Evolutionary conservation across 768 basidiomycete species (phyloP), one percentile per base, ranked within the genome.

Genomic region (Russula virescens): DNA sequence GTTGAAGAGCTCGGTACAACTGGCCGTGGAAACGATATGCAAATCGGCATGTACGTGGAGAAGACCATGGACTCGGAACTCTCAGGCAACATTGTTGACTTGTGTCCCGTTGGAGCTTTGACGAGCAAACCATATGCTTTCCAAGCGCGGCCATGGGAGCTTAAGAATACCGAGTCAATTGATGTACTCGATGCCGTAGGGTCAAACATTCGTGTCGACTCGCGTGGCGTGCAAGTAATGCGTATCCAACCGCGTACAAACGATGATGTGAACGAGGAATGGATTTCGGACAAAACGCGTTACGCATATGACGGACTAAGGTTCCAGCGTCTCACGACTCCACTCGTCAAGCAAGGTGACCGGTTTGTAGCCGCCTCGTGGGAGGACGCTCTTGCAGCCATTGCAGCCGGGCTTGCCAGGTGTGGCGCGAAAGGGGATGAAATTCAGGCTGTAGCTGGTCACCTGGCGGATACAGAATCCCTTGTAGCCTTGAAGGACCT

Each of bases 251-350:
- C 97, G 1, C 84, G 90, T 70, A 91, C 92, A 54, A 98, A 98
- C 73, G 97, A 98, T 74, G 91, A 97, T 68, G 87, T 99, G 66
- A 99, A 99, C 74, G 97, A 99, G 78, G 97, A 99, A 75, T 98
- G 97, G 97, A 96, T 99, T 73, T 94, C 83, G 74, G 97, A 99
- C 81, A 99, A 99, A 82, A 94, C 96, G 2, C 90, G 97, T 61
- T 94, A 94, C 74, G 91, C 96, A 1, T 90, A 94, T 74, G 97
- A 99, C 70, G 97, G 97, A 11, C 82, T 99, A 35, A 86, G 85
- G 70, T 96, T 93, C 81, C 97, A 99, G 74, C 89, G 96, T 23
- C 78, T 99, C 69, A 98, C 95, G 4, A 88, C 87, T 0, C 97
- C 97, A 2, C 82, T 98, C 47, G 77, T 98, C 66, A 90, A 94